Evolutionary conservation across 768 basidiomycete species (phyloP), one percentile per base, ranked within the genome.

Genomic region (Termitomyces sp.): DNA sequence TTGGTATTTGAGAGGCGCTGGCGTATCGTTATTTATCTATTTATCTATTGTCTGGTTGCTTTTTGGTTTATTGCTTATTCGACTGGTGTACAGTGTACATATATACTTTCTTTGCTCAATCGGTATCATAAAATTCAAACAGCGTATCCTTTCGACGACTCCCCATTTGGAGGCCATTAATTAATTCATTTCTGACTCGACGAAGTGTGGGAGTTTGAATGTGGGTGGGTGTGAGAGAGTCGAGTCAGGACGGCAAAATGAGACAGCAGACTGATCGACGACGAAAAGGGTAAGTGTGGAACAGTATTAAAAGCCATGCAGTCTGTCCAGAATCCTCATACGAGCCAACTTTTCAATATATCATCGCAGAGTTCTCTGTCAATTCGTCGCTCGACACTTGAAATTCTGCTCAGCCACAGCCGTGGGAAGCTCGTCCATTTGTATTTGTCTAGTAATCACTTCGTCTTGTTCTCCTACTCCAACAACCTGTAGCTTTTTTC

Each of bases 161-260:
- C 48, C 23, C n/a, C 15, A 38, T 49, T 27, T 27, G 48, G 48
- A 27, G 23, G 23, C 12, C 6, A n/a, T 23, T 29, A 29, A 29
- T n/a, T n/a, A 29, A 29, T 29, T 29, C 29, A 23, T 35, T 9
- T 22, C 33, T 47, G 46, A 48, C 32, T 48, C 46, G 33, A 27
- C 16, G 47, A 25, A 33, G 41, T 32, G 33, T 38, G 48, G 16
- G 48, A 36, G 35, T 48, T 7, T 7, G 59, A 57, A 29, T 60
- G 33, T 27, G 20, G 33, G n/a, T n/a, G 9, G 43, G 53, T 57
- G 56, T 46, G 46, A 54, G 49, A 44, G 39, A 23, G 48, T 45
- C 56, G 56, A 45, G 59, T 61, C 60, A 61, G 57, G 50, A 38
- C 36, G 38, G 32, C 60, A 54, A 58, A 52, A 43, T 50, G 56